Evolutionary conservation across 1,284 basidiomycete genomes (phyloP).

Genomic region (Tylopilus sp.): DNA sequence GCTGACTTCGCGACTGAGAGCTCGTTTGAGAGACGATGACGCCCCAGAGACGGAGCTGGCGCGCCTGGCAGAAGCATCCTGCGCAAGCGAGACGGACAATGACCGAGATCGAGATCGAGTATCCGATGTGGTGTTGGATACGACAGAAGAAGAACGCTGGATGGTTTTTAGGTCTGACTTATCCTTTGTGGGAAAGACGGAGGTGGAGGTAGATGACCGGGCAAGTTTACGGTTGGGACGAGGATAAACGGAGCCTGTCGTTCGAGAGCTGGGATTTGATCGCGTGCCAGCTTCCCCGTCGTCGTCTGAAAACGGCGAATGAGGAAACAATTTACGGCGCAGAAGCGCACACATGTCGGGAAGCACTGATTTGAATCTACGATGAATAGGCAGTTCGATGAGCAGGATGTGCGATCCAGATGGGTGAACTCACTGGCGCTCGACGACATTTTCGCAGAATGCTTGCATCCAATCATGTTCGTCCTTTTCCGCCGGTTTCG

Average conservation of each 20-base stretch:
- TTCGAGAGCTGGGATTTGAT: constrained; percentile 17
- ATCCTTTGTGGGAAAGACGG: constrained; percentile 15
- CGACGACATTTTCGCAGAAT: constrained; percentile 63
- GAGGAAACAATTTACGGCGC: constrained; percentile 63
- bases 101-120: constrained; percentile 55
- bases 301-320: constrained; percentile 54
- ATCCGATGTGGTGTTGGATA: constrained; percentile 18
- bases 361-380: constrained; percentile 54
- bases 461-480: constrained; percentile 68
- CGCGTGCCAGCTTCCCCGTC: constrained; percentile 23
- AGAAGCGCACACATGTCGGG: constrained; percentile 57
- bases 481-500: constrained; percentile 20
- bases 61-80: constrained; percentile 46
- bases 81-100: constrained; percentile 58
- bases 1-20: constrained; percentile 62
- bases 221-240: constrained; percentile 16
- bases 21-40: constrained; percentile 43
- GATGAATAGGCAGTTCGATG: neutral
- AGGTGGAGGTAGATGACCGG: constrained; percentile 15
- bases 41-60: constrained; percentile 34
- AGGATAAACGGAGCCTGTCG: neutral
- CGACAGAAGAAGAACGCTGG: constrained; percentile 21
- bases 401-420: neutral
- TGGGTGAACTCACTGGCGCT: constrained; percentile 47
- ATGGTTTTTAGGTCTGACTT: constrained; percentile 6